Base-by-base conservation (phyloP, 306 rosid genomes). In the Vachellia collinsii region DNA sequence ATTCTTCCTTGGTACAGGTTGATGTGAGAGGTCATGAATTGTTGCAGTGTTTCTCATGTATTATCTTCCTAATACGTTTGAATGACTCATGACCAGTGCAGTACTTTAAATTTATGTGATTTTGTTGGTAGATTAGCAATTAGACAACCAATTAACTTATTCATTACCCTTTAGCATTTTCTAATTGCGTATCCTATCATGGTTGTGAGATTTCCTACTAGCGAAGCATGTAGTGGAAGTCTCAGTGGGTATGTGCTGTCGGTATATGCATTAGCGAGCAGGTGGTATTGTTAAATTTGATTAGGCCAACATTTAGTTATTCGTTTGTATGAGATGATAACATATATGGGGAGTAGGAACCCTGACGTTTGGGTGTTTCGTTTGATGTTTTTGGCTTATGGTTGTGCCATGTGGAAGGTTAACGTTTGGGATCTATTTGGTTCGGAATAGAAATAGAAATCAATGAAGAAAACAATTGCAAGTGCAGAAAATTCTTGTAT, bases 21-120 rank as follows among this genome's bases (percentile, higher is more conserved):
- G 53, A 1, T 51, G 66, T 29, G 13, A 36, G 70, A 58, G 50
- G 16, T 41, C 43, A n/a, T 36, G 23, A 16, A 29, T 29, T 29
- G 34, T 44, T 71, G 64, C 78, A 41, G 62, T 68, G 48, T 50
- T 50, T 71, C 36, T 76, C 39, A n/a, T 41, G 75, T 17, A 20
- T 11, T 8, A 22, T 23, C 5, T n/a, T 43, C 34, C 44, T 56
- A 7, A 19, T 43, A 29, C 34, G 1, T 29, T 2, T 29, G 34
- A 0, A 29, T 29, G 34, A 43, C 8, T 43, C 12, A 43, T 43
- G 47, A 43, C 3, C 47, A 8, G 13, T 8, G 47, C 12, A 43
- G 0, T 43, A 43, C 12, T 43, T 43, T 3, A 43, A 43, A 10
- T 43, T 43, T 3, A 8, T 2, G 10, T 43, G 0, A 10, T 43